phyloP scores from a whole-genome alignment of 1,284 basidiomycete genomes.

The Puccinia hordei region DNA sequence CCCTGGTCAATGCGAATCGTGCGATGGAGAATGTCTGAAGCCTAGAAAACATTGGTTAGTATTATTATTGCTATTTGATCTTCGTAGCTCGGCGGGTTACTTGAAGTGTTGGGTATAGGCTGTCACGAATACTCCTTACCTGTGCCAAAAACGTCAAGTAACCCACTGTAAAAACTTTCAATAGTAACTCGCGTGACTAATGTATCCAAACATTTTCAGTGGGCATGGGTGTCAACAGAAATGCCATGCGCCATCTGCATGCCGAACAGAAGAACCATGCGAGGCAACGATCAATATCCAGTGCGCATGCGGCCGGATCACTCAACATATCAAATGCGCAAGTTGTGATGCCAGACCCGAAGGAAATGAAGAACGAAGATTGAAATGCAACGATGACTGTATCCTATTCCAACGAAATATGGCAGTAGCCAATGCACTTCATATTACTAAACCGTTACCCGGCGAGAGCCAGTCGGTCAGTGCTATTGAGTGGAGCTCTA shows the following conservation, averaged over 20 bases:
- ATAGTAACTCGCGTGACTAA: neutral
- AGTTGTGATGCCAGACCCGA: conserved; percentile 35
- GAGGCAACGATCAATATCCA: conserved; percentile 25
- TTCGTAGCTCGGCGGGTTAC: neutral
- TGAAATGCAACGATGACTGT: conserved; percentile 47
- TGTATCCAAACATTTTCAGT: conserved; percentile 3
- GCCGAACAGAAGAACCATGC: conserved; percentile 33
- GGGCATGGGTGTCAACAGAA: conserved; percentile 37
- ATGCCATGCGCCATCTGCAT: conserved; percentile 45
- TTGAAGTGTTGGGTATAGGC: neutral
- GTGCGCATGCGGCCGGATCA: conserved; percentile 45
- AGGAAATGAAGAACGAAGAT: conserved; percentile 35
- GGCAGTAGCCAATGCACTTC: conserved; percentile 27
- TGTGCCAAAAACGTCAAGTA: neutral
- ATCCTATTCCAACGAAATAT: conserved; percentile 20
- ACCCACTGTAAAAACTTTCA: neutral
- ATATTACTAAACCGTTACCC: neutral
- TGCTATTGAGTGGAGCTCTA: conserved; percentile 14
- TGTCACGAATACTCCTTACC: no score
- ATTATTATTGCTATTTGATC: neutral
- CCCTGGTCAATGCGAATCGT: conserved; percentile 32
- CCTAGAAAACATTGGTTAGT: conserved; percentile 45
- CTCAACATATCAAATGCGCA: conserved; percentile 29
- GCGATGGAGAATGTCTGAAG: conserved; percentile 39
- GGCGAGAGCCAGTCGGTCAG: neutral